phyloP scores from a whole-genome alignment of 78 protist genomes.

The Anaeramoeba ignava region DNA sequence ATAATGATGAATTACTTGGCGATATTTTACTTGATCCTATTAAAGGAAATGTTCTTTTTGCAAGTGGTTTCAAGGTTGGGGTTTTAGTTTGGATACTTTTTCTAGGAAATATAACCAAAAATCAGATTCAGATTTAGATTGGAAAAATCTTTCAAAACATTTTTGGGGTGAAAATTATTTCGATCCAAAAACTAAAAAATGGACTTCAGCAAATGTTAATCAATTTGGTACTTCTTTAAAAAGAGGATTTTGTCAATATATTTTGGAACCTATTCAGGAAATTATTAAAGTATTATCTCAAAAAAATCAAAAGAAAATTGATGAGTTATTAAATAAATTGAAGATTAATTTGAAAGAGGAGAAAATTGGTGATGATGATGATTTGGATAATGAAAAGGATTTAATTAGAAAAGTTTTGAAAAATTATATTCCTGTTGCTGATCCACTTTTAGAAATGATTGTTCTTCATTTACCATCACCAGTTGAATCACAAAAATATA shows the following conservation, averaged over 20 bases:
- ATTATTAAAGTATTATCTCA: constrained; percentile 66
- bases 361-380: too few species aligned
- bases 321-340: too few species aligned
- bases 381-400: too few species aligned
- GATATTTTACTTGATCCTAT: constrained; percentile 64
- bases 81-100: constrained; percentile 85
- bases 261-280: constrained; percentile 88
- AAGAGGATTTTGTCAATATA: constrained; percentile 89
- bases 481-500: too few species aligned
- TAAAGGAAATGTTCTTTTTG: constrained; percentile 89
- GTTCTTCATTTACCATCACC: too few species aligned
- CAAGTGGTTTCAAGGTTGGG: constrained; percentile 98
- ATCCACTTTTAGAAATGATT: too few species aligned
- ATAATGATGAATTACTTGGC: constrained; percentile 78
- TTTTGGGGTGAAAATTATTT: constrained; percentile 98
- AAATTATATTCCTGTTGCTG: too few species aligned
- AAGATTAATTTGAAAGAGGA: too few species aligned
- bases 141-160: constrained; percentile 53
- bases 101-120: constrained; percentile 66
- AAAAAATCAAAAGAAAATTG: too few species aligned
- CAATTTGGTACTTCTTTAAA: constrained; percentile 39
- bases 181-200: constrained; percentile 73
- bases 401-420: too few species aligned
- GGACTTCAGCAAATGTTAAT: constrained; percentile 29
- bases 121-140: constrained; percentile 51